Base-by-base conservation (phyloP, 495 filamentous ascomycete genomes). In the Annulohypoxylon moriforme region DNA sequence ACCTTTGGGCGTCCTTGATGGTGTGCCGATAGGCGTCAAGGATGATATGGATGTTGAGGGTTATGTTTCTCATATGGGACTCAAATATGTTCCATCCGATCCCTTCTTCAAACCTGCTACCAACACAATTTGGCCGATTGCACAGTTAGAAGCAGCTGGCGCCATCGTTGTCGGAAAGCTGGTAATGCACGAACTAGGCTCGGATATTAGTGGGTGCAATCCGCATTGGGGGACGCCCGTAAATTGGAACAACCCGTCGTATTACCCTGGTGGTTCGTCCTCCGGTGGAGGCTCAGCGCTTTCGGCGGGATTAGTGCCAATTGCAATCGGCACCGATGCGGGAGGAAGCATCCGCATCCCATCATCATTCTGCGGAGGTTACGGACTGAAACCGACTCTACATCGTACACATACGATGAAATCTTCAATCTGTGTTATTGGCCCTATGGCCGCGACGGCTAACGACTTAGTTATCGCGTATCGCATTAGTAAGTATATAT, bases 111-210 rank as follows among this genome's bases (percentile, higher is more conserved):
- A 49, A 4, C 69, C 74, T 0, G 66, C 68, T 16, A 61, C 64
- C 13, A 40, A 71, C 27, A 81, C 83, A 1, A 85, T 85, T 8
- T 97, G 93, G 92, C 93, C 91, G 68, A 88, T 94, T 22, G 84
- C 83, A 76, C 88, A 92, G 80, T 87, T 91, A 81, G 84, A 90
- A 71, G 91, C 96, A 49, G 89, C 88, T 0, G 95, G 95, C 1
- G 94, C 90, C 10, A 86, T 98, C 42, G 83, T 97, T 18, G 77
- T 97, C 58, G 95, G 94, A 11, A 97, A 96, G 80, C 86, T 89
- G 27, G 94, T 89, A 42, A 97, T 98, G 95, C 94, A 98, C 79
- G 94, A 98, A 81, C 78, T 96, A 6, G 95, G 95, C 2, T 80
- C 79, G 60, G 82, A 83, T 38, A 78, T 79, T 3, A 81, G 69